Conservation (phyloP, 345 rosid genomes). For the Syzygium grande region DNA sequence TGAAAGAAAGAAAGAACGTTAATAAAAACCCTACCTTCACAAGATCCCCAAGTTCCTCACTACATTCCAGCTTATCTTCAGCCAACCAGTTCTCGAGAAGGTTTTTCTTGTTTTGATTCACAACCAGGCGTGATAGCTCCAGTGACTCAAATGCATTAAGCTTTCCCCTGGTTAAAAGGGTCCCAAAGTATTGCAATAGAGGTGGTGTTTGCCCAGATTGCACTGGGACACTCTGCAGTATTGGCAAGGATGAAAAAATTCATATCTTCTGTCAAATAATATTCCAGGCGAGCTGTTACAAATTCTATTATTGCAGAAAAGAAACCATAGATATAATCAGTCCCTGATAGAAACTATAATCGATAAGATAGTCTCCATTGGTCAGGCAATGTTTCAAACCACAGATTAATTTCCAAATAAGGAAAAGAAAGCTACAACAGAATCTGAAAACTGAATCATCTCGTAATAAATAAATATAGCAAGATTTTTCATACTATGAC, state of each 20-base stretch:
- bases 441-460: background rate
- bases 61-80: conserved; percentile 98
- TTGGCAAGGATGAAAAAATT: background rate
- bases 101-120: conserved; percentile 95
- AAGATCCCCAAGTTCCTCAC: conserved; percentile 98
- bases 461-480: background rate
- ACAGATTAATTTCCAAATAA: background rate
- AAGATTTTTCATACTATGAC: background rate
- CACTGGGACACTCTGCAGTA: conserved; percentile 94
- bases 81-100: conserved; percentile 96
- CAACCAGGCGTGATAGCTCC: conserved; percentile 96
- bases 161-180: conserved; percentile 90
- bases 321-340: background rate
- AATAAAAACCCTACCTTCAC: conserved; percentile 60
- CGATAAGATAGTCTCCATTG: background rate
- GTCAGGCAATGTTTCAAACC: background rate
- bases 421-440: background rate
- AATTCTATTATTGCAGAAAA: background rate
- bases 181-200: conserved; percentile 92
- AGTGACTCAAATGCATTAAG: conserved; percentile 95
- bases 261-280: background rate
- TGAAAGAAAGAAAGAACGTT: background rate
- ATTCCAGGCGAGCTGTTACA: background rate
- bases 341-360: background rate
- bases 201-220: conserved; percentile 99